Percentiles rank a stretch among this genome's conserved stretches.
These are phyloP conservation scores for Boletus semigastroideus DNA, from an alignment of 1,284 basidiomycete species.

Conservation along the genomic window DNA sequence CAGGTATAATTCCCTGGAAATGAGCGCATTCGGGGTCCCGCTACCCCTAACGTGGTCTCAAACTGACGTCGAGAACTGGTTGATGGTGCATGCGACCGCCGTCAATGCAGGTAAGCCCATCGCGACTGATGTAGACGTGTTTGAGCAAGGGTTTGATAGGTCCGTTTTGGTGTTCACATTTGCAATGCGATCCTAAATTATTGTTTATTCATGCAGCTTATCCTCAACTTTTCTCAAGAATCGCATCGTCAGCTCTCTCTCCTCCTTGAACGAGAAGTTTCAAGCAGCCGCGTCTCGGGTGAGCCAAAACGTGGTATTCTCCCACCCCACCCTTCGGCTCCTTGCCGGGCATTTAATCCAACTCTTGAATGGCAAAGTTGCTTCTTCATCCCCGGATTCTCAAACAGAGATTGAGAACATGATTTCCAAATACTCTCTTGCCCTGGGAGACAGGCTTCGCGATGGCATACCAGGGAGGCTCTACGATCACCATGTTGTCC, in stretches of 20 bases:
- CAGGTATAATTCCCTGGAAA: constrained; percentile 19
- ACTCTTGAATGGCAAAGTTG: constrained; percentile 5
- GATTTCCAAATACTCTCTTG: constrained; percentile 25
- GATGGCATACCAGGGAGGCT: neutral
- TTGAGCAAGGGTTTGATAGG: constrained; percentile 34
- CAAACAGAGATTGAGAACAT: constrained; percentile 25
- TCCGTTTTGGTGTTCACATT: neutral
- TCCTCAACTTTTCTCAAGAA: constrained; percentile 28
- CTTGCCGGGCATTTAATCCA: constrained; percentile 18
- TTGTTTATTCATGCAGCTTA: constrained; percentile 5
- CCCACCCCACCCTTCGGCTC: constrained; percentile 23
- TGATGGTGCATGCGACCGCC: constrained; percentile 23
- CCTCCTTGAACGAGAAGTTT: constrained; percentile 6
- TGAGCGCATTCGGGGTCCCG: constrained; percentile 10
- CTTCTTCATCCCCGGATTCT: neutral
- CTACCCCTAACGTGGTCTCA: constrained; percentile 21
- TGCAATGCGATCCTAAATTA: neutral
- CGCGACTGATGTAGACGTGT: constrained; percentile 17
- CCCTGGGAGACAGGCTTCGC: neutral
- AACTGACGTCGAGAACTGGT: constrained; percentile 24
- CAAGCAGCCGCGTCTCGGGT: constrained; percentile 15
- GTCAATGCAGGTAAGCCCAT: constrained; percentile 20
- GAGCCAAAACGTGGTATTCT: constrained; percentile 30
- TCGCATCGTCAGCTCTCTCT: constrained; percentile 21
- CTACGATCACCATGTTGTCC: constrained; percentile 12